These are phyloP conservation scores for Crithidia expoeki DNA, from an alignment of 208 protist genomes.

Conservation along the genomic window DNA sequence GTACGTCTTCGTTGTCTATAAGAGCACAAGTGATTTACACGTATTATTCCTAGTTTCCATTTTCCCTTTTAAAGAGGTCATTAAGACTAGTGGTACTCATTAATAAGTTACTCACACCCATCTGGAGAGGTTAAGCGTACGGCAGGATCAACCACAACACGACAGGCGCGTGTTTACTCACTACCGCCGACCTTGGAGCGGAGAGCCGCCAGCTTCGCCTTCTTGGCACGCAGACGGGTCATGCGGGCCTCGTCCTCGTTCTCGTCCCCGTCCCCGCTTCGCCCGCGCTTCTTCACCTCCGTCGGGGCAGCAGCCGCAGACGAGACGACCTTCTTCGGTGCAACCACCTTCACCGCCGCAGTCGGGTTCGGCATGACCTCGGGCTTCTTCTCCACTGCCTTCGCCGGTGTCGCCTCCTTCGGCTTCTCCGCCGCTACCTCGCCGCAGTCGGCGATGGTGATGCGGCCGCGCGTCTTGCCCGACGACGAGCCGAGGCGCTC, in stretches of 20 bases:
- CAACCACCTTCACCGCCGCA: slow-evolving; percentile 13
- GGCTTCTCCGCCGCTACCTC: slow-evolving; percentile 46
- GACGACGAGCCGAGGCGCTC: slow-evolving; percentile 74
- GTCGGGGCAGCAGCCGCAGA: neutral
- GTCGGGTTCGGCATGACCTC: slow-evolving; percentile 9
- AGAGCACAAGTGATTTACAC: too few species aligned
- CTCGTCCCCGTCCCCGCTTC: slow-evolving; percentile 37
- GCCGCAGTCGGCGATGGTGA: slow-evolving; percentile 81
- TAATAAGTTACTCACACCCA: neutral
- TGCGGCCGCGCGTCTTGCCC: slow-evolving; percentile 71
- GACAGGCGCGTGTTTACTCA: neutral
- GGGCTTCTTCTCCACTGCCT: slow-evolving; percentile 20
- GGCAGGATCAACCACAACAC: too few species aligned
- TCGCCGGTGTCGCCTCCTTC: slow-evolving; percentile 12
- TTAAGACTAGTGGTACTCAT: neutral
- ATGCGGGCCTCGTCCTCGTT: slow-evolving; percentile 50
- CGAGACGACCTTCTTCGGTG: slow-evolving; percentile 15
- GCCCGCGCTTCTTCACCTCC: slow-evolving; percentile 33
- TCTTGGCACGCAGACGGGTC: slow-evolving; percentile 73
- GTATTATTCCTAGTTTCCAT: too few species aligned
- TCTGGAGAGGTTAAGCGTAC: neutral
- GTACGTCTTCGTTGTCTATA: too few species aligned
- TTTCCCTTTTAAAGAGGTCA: neutral
- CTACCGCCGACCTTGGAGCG: slow-evolving; percentile 42
- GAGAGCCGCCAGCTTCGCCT: slow-evolving; percentile 54